Base-by-base conservation (phyloP, 2,329 filamentous ascomycete genomes). In the Cryphonectria nitschkei region DNA sequence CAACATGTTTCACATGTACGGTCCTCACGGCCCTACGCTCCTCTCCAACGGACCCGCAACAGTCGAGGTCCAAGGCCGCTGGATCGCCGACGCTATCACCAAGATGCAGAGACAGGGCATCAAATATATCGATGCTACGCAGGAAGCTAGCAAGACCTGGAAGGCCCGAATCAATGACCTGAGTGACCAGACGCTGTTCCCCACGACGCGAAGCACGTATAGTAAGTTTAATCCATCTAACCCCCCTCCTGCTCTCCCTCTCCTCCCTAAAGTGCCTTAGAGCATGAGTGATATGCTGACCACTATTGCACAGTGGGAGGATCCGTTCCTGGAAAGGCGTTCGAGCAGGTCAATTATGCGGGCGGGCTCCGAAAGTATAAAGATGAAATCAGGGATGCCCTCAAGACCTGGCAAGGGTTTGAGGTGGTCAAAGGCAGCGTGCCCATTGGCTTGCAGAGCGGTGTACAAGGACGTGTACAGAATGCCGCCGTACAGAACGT, bases 61-160 rank as follows among this genome's bases (percentile, higher is more conserved):
- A 1, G 83, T 86, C 9, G 86, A 89, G 72, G 75, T 87, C 0
- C 88, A 90, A 74, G 88, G 86, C 2, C 80, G 85, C 0, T 90
- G 86, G 86, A 85, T 89, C 68, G 80, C 81, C 22, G 83, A 86
- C 63, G 76, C 77, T 60, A 86, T 90, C 68, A 78, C 81, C 50
- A 82, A 86, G 76, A 84, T 88, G 73, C 77, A 82, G 73, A 73
- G 75, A 1, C 79, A 85, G 56, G 76, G 78, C 0, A 80, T 88
- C 76, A 84, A 83, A 74, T 85, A 84, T 68, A 83, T 90, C 68
- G 83, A 89, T 71, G 81, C 86, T 0, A 84, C 81, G 52, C 52
- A 73, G 0, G 83, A 86, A 56, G 83, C 84, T 0, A 80, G 84
- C 9, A 76, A 82, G 6, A 75, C 79, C 5, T 90, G 86, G 86